These are phyloP conservation scores for Solanum etuberosum DNA, from an alignment of 257 asterid species.

Conservation along the genomic window DNA sequence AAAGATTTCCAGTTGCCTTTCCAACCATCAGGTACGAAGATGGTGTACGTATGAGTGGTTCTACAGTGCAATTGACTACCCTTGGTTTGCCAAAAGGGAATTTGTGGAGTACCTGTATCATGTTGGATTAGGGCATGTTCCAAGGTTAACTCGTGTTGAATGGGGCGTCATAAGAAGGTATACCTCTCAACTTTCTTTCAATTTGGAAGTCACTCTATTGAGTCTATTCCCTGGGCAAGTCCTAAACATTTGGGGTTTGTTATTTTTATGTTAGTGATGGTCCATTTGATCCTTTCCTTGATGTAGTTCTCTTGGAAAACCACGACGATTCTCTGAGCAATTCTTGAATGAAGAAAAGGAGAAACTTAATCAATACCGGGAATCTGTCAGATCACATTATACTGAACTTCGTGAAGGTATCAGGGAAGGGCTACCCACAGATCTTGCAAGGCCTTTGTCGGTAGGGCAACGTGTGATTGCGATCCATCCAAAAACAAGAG, in stretches of 20 bases:
- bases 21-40: conserved; percentile 51
- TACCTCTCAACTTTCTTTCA: neutral
- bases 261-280: neutral
- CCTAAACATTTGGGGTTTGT: neutral
- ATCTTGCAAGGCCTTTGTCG: conserved; percentile 83
- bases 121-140: conserved; percentile 85
- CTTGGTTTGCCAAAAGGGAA: conserved; percentile 88
- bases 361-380: conserved; percentile 81
- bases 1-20: conserved; percentile 51
- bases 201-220: neutral
- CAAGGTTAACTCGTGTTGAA: conserved; percentile 80
- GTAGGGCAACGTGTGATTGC: conserved; percentile 96
- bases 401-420: conserved; percentile 78
- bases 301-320: conserved; percentile 89
- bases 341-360: conserved; percentile 93
- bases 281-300: neutral
- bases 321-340: conserved; percentile 84
- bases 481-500: conserved; percentile 91
- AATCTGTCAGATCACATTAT: conserved; percentile 82
- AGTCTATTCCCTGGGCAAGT: neutral
- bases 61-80: conserved; percentile 86
- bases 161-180: conserved; percentile 97
- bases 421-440: conserved; percentile 80
- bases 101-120: conserved; percentile 79
- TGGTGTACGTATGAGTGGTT: conserved; percentile 95